Conservation (phyloP, 2,329 filamentous ascomycete genomes). For the Colletotrichum incanum region DNA sequence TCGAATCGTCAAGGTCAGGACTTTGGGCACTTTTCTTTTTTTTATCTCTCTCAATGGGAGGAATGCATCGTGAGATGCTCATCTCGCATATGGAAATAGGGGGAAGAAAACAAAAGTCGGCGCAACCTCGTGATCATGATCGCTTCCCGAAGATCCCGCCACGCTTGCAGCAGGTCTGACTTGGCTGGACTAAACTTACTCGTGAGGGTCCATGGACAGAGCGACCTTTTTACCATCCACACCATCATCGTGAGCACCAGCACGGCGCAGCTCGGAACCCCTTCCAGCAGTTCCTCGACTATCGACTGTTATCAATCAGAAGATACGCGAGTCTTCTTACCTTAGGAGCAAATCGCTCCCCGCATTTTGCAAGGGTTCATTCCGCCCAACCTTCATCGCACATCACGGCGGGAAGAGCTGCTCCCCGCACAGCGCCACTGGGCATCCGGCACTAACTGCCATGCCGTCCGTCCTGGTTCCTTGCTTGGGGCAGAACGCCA, state of each 20-base stretch:
- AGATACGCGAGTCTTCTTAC: constrained; percentile 19
- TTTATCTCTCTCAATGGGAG: neutral
- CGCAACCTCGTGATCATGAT: constrained; percentile 27
- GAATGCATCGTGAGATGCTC: constrained; percentile 26
- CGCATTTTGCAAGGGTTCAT: constrained; percentile 32
- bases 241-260: constrained; percentile 13
- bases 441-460: constrained; percentile 35
- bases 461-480: constrained; percentile 23
- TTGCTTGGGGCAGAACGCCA: constrained; percentile 28
- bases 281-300: constrained; percentile 1
- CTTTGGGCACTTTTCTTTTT: neutral
- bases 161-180: neutral
- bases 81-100: constrained; percentile 4
- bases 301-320: neutral
- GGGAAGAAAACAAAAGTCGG: neutral
- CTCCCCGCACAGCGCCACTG: constrained; percentile 36
- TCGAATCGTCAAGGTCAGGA: constrained; percentile 20
- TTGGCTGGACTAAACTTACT: neutral
- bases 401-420: constrained; percentile 31
- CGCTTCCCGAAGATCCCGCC: constrained; percentile 42
- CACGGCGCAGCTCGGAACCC: constrained; percentile 7
- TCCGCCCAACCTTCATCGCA: constrained; percentile 27
- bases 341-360: constrained; percentile 14
- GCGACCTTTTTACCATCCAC: neutral
- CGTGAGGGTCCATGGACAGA: neutral